A percentile compares a stretch with the other conserved stretches of the same genome.
Evolutionary conservation across 2,329 filamentous ascomycete species (phyloP).

Genomic region (Graphium sp.): DNA sequence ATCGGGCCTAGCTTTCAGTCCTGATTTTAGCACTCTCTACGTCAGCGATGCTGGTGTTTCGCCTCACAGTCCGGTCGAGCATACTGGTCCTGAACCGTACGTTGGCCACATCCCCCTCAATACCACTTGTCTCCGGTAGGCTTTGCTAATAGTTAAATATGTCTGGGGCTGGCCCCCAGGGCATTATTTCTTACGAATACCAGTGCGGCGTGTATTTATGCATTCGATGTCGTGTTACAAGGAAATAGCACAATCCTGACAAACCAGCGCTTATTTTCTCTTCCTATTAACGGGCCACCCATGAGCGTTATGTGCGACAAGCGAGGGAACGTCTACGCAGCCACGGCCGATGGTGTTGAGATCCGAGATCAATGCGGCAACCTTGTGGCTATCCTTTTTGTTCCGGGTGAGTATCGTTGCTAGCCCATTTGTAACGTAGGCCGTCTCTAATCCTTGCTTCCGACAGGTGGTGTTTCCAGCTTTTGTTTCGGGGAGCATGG

Average conservation of each 20-base stretch:
- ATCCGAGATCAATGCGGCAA: conserved; percentile 27
- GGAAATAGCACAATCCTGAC: conserved; percentile 21
- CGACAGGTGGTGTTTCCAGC: conserved; percentile 4
- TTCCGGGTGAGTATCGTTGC: conserved; percentile 14
- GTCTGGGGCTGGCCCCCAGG: no score
- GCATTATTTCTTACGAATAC: no score
- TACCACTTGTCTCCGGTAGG: no score
- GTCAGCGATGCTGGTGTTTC: conserved; percentile 25
- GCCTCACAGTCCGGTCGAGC: no score
- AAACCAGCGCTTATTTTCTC: conserved; percentile 32
- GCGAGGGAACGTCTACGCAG: conserved; percentile 29
- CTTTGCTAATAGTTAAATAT: no score
- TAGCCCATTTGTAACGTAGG: background rate
- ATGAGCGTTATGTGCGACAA: conserved; percentile 28
- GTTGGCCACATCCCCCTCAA: no score
- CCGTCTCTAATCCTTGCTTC: conserved; percentile 1
- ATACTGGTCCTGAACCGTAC: no score
- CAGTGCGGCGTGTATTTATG: conserved; percentile 12
- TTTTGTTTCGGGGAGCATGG: conserved; percentile 4
- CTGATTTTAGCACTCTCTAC: conserved; percentile 24
- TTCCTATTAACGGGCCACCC: conserved; percentile 27
- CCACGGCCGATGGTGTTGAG: conserved; percentile 28
- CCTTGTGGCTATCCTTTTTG: conserved; percentile 24
- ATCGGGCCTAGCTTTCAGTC: conserved; percentile 27
- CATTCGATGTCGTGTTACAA: conserved; percentile 14